Base-by-base conservation (phyloP, 768 basidiomycete species). In the Cystobasidiopsis lactophilus region DNA sequence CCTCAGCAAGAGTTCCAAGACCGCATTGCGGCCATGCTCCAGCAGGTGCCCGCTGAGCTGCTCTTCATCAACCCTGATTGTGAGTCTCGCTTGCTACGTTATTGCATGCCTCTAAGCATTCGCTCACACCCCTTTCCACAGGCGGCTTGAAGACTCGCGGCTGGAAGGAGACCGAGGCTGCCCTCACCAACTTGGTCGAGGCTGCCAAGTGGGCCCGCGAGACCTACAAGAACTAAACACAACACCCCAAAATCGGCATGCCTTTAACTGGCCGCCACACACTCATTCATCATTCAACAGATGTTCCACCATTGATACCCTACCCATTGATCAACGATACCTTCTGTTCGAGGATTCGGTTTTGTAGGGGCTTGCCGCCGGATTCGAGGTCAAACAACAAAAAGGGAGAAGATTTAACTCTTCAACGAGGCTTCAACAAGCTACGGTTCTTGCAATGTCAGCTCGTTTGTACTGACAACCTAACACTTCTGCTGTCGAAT, bases 151-250 rank as follows among this genome's bases (percentile, higher is more conserved):
- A 52, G 39, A n/a, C 37, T 31, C 9, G 46, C 26, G 85, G 81
- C 62, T 93, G 89, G 89, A 82, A 82, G 69, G 89, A 96, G 75
- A 95, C 89, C 40, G 83, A 93, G 72, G 76, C 77, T 72, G 49
- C 33, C 63, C 60, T 52, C 10, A 37, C 23, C n/a, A 53, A 56
- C 51, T 41, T 57, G 38, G 52, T 53, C 26, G 39, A 50, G 18
- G 56, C 56, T 29, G 56, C 56, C 40, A 53, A 54, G 51, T 47
- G 45, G 45, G 45, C 45, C 16, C 45, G 45, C 45, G 45, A 47
- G 45, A 18, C 30, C 29, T 23, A 18, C 45, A 31, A 26, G 26
- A 13, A 23, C 9, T 4, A 4, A 13, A 13, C 23, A 26, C 14
- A 10, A n/a, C 24, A 7, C 29, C 26, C 14, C 45, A 21, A 7